Percentiles rank a stretch among this genome's conserved stretches.
These are phyloP conservation scores for Fraxinus paxiana DNA, from an alignment of 305 asterid species.

Conservation along the genomic window DNA sequence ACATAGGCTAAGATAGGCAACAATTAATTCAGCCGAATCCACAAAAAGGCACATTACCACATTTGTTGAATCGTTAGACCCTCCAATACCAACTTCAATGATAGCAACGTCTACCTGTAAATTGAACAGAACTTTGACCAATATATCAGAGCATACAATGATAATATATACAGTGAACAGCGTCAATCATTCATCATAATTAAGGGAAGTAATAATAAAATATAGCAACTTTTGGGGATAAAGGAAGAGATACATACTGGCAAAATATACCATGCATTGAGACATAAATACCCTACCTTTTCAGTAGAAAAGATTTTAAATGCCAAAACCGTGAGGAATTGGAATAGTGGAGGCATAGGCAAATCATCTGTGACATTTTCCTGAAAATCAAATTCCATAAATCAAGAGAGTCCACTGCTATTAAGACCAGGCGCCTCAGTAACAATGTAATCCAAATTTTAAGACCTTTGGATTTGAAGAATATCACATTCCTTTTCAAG, in stretches of 20 bases:
- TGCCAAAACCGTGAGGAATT: conserved; percentile 84
- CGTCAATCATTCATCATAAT: neutral
- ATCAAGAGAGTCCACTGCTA: conserved; percentile 14
- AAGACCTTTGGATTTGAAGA: conserved; percentile 1
- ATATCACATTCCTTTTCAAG: conserved; percentile 2
- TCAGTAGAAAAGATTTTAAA: conserved; percentile 65
- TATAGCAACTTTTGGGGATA: neutral
- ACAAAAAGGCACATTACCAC: conserved; percentile 51
- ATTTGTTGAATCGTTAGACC: conserved; percentile 76
- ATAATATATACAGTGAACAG: neutral
- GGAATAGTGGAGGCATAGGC: conserved; percentile 93
- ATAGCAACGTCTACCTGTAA: conserved; percentile 86
- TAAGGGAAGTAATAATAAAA: neutral
- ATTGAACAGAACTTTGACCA: conserved; percentile 13
- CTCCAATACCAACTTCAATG: conserved; percentile 95
- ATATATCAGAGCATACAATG: neutral
- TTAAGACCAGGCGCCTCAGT: neutral
- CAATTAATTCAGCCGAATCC: conserved; percentile 9
- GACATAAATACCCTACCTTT: conserved; percentile 41
- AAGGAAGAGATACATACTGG: neutral
- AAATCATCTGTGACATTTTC: conserved; percentile 56
- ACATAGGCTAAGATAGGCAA: neutral
- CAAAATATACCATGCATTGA: neutral
- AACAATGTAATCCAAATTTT: neutral
- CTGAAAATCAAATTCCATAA: conserved; percentile 41